Percentiles rank a stretch among this genome's conserved stretches.
These are phyloP conservation scores for Xerocomus potaroensis DNA, from an alignment of 768 basidiomycete species.

Conservation along the genomic window DNA sequence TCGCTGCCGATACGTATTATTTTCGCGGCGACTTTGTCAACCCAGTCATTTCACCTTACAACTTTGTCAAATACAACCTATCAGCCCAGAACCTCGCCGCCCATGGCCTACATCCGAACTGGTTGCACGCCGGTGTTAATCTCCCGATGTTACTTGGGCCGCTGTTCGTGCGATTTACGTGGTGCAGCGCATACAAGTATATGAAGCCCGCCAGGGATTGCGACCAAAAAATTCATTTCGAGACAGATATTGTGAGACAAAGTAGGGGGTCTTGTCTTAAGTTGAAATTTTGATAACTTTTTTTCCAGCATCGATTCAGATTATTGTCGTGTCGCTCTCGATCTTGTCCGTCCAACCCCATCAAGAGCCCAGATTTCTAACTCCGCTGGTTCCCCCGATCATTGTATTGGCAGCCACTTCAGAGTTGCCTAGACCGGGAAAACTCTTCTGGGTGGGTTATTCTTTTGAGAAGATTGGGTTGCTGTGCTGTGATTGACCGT, in stretches of 20 bases:
- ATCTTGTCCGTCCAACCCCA: constrained; percentile 35
- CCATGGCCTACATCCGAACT: constrained; percentile 39
- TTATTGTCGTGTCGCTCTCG: constrained; percentile 27
- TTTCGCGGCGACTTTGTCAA: constrained; percentile 23
- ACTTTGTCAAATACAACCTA: constrained; percentile 37
- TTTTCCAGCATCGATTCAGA: constrained; percentile 27
- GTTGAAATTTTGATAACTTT: not conserved
- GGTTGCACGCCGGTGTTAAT: constrained; percentile 38
- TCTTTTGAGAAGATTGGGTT: not conserved
- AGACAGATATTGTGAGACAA: constrained; percentile 13
- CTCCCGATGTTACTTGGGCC: constrained; percentile 38
- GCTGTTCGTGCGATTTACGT: constrained; percentile 23
- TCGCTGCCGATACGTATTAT: constrained; percentile 32
- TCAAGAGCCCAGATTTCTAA: constrained; percentile 38
- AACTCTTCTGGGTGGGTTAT: constrained; percentile 31
- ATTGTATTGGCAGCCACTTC: constrained; percentile 28
- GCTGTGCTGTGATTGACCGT: not conserved
- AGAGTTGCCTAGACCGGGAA: constrained; percentile 24
- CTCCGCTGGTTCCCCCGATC: constrained; percentile 32
- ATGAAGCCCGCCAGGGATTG: not conserved
- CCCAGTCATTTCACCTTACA: constrained; percentile 33
- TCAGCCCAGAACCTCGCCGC: constrained; percentile 33
- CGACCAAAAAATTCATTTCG: constrained; percentile 6
- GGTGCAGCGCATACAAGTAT: constrained; percentile 8
- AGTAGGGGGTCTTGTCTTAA: constrained; percentile 11